Conservation (phyloP, 768 basidiomycete genomes). For the Termitomyces sp. region DNA sequence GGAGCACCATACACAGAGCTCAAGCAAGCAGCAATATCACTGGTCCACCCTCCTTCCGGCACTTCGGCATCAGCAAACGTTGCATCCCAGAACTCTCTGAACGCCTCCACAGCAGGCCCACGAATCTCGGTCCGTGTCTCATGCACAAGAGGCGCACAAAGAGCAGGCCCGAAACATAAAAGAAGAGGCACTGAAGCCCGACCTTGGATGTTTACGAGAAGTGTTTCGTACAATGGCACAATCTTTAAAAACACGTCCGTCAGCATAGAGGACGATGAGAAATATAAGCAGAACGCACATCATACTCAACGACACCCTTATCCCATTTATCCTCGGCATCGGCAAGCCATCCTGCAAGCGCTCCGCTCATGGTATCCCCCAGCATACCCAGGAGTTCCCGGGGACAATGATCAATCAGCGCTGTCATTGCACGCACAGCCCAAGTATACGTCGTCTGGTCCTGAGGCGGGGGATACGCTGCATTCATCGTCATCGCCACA, state of each 20-base stretch:
- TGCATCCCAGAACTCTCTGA: slow-evolving; percentile 57
- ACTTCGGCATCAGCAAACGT: slow-evolving; percentile 35
- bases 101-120: slow-evolving; percentile 39
- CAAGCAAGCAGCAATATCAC: slow-evolving; percentile 31
- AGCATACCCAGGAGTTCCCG: slow-evolving; percentile 3
- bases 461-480: slow-evolving; percentile 62
- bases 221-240: slow-evolving; percentile 58
- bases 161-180: slow-evolving; percentile 39
- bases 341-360: slow-evolving; percentile 59
- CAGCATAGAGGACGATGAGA: not conserved
- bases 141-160: slow-evolving; percentile 52
- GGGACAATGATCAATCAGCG: slow-evolving; percentile 53
- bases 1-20: slow-evolving; percentile 7
- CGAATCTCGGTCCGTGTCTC: slow-evolving; percentile 45
- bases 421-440: slow-evolving; percentile 53
- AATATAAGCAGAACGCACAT: slow-evolving; percentile 36
- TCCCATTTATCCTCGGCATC: slow-evolving; percentile 51
- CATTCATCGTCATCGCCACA: slow-evolving; percentile 51
- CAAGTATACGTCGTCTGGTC: slow-evolving; percentile 54
- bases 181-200: slow-evolving; percentile 36
- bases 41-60: slow-evolving; percentile 53
- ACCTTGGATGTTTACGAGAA: slow-evolving; percentile 45
- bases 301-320: slow-evolving; percentile 50
- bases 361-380: slow-evolving; percentile 32
- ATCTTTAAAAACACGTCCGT: slow-evolving; percentile 34